Evolutionary conservation across 2,329 filamentous ascomycete species (phyloP), one percentile per base, ranked within the genome.

Genomic region (Sclerotinia glacialis): DNA sequence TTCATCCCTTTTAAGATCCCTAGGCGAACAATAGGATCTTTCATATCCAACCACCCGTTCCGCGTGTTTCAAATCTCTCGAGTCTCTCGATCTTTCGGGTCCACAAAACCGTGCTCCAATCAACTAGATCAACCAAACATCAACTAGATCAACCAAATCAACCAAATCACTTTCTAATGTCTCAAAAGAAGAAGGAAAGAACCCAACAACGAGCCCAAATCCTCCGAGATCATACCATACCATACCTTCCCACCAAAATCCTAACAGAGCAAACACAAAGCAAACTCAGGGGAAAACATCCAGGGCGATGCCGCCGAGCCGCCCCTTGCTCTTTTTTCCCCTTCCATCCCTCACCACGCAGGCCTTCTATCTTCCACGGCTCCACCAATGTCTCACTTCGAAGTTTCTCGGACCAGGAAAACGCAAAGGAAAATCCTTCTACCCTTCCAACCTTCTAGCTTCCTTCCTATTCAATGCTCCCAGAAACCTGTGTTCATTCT

Each of bases 271-370:
- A 44, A 46, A 11, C 11, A 21, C 18, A 59, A 34, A 34, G 11
- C 42, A 34, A 60, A 26, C 28, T 49, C 58, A 60, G 28, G 56
- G 58, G 58, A 26, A 60, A 26, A 49, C n/a, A 60, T 60, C 58
- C 28, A 54, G 9, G 18, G 44, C 44, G 1, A 49, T 49, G 42
- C 58, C 28, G 44, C 58, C 28, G 44, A 49, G 58, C 58, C 58
- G 58, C 44, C 44, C 56, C 58, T 37, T 49, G 58, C 28, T 2
- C 56, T 37, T 12, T 59, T 28, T 37, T 37, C 23, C 16, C 34
- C 21, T 37, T n/a, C 12, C 31, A 40, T 40, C 14, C 12, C 37
- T 40, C 5, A 40, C 31, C 53, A 40, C 53, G 53, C 53, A 40
- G 31, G 12, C 3, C 53, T 23, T 7, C 23, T 5, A 23, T n/a